phyloP scores from a whole-genome alignment of 1,139 yeast species.

The Nakaseomyces bracarensis region DNA sequence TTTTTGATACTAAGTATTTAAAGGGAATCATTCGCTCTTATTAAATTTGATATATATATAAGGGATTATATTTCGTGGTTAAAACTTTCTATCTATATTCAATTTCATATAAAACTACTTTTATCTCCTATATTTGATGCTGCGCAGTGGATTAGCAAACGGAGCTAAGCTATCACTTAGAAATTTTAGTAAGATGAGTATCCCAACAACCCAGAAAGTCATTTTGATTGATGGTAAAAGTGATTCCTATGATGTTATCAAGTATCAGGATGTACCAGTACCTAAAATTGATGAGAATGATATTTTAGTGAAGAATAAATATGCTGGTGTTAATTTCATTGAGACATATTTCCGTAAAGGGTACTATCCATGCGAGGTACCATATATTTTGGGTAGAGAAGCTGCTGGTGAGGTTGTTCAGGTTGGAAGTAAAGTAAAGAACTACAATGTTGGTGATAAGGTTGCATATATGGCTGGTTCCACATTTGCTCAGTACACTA shows the following conservation, averaged over 20 bases:
- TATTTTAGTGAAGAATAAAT: slow-evolving; percentile 60
- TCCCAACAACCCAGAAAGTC: slow-evolving; percentile 56
- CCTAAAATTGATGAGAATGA: slow-evolving; percentile 51
- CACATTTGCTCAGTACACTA: slow-evolving; percentile 69
- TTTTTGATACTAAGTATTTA: too few species aligned
- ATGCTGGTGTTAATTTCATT: slow-evolving; percentile 73
- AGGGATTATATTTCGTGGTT: too few species aligned
- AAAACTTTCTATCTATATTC: too few species aligned
- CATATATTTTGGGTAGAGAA: slow-evolving; percentile 71
- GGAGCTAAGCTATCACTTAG: neutral
- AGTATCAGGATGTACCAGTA: slow-evolving; percentile 47
- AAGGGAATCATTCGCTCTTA: too few species aligned
- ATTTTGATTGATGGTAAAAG: slow-evolving; percentile 48
- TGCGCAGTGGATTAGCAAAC: too few species aligned
- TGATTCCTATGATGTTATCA: slow-evolving; percentile 41
- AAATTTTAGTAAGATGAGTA: slow-evolving; percentile 8
- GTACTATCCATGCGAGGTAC: slow-evolving; percentile 51
- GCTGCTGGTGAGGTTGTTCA: slow-evolving; percentile 70
- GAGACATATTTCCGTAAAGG: slow-evolving; percentile 80
- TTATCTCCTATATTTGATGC: too few species aligned
- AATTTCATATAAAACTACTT: too few species aligned
- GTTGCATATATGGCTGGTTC: slow-evolving; percentile 48
- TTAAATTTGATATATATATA: too few species aligned
- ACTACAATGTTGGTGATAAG: slow-evolving; percentile 60
- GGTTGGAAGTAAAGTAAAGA: slow-evolving; percentile 51